Conservation (phyloP, 371 early-diverging fungal genomes). For the Actinomortierella wolfii region DNA sequence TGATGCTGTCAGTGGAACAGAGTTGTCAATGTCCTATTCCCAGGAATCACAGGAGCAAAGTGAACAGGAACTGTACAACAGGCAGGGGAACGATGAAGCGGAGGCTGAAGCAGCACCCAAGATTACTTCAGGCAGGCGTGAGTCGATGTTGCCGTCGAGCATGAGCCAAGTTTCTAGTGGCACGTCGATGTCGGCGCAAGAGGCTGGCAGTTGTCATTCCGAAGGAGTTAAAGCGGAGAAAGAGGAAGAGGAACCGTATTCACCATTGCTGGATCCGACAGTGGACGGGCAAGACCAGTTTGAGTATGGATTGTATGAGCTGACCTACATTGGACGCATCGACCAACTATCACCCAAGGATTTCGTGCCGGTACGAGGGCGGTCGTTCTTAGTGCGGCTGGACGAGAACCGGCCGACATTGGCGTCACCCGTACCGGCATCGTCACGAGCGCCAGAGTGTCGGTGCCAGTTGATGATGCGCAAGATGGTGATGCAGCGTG, state of each 20-base stretch:
- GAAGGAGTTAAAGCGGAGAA: too few relatives aligned
- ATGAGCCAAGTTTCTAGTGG: too few relatives aligned
- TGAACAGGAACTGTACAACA: too few relatives aligned
- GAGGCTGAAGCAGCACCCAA: too few relatives aligned
- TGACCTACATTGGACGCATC: slow-evolving; percentile 32
- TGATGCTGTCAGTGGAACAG: too few relatives aligned
- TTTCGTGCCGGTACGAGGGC: slow-evolving; percentile 28
- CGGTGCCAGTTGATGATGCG: slow-evolving; percentile 42
- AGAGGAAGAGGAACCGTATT: slow-evolving; percentile 38
- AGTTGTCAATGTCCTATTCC: too few relatives aligned
- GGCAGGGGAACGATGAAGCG: too few relatives aligned
- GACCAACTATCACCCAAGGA: slow-evolving; percentile 22
- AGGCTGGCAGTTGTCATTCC: too few relatives aligned
- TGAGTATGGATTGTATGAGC: slow-evolving; percentile 35
- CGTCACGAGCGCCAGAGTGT: slow-evolving; percentile 23
- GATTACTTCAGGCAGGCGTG: too few relatives aligned
- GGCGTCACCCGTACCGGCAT: slow-evolving; percentile 28
- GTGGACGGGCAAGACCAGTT: slow-evolving; percentile 38
- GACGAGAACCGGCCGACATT: slow-evolving; percentile 35
- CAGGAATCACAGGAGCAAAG: too few relatives aligned
- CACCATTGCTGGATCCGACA: slow-evolving; percentile 26
- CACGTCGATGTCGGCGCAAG: too few relatives aligned
- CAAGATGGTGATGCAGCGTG: slow-evolving; percentile 28
- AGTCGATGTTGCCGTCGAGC: too few relatives aligned
- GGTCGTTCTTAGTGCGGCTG: slow-evolving; percentile 30